Base-by-base conservation (phyloP, 805 yeast species). In the Saccharomycopsis sp. region DNA sequence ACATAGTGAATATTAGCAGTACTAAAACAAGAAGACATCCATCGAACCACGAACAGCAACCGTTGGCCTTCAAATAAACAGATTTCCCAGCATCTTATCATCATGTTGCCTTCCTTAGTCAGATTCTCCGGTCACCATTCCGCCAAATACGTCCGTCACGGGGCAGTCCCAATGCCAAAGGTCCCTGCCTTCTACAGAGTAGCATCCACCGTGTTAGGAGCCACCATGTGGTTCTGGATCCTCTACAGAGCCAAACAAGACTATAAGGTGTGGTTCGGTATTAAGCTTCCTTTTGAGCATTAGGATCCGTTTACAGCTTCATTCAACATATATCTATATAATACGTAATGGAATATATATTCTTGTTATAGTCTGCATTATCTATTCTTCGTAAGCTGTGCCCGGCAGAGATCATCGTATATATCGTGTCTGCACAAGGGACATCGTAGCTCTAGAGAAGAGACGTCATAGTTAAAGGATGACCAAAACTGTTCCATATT, bases 221-320 rank as follows among this genome's bases (percentile, higher is more conserved):
- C 93, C 47, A 79, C 91, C 56, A 85, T 87, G 89, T 87, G 94
- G 88, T 89, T 88, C 73, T 89, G 93, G 88, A 80, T 89, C 62
- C 78, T 89, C 68, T 89, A 87, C 78, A 79, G 96, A 70, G 77
- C 87, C 52, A 84, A 86, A 73, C 84, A 87, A 69, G 93, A 84
- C 66, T 84, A 84, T 64, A 77, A 80, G 67, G 83, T 81, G 42
- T 81, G 84, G 81, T 73, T 78, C 63, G 86, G 78, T 12, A 56
- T 74, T 55, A 75, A 72, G 56, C 78, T 75, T 63, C 78, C 78
- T 42, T 73, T 76, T 74, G 78, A 75, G 57, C 75, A 72, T 55
- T 67, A 61, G 57, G 68, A 2, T 44, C 12, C 22, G 12, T 44
- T 17, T 17, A 44, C 12, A 44, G 19, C 49, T 17, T 44, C 49